These are phyloP conservation scores for Colletotrichum sp. DNA, from an alignment of 2,329 filamentous ascomycete genomes.

Conservation along the genomic window DNA sequence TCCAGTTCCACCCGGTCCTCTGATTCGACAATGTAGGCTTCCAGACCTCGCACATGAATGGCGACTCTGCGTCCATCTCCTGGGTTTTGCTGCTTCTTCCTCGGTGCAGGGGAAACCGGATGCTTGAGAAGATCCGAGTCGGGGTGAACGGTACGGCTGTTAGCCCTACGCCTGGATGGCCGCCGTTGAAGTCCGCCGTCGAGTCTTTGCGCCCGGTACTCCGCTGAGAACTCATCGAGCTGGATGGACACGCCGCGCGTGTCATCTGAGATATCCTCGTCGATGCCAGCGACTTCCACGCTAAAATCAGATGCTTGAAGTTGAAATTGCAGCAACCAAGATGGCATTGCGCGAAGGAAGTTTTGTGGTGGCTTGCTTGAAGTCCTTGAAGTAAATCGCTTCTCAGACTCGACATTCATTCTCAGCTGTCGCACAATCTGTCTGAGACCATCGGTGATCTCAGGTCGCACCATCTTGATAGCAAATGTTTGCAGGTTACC, in stretches of 20 bases:
- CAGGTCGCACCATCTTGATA: constrained; percentile 86
- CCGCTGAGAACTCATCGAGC: constrained; percentile 83
- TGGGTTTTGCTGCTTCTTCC: constrained; percentile 58
- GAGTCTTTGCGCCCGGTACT: constrained; percentile 84
- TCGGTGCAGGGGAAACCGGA: constrained; percentile 49
- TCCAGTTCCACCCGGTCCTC: constrained; percentile 84
- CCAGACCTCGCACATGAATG: constrained; percentile 81
- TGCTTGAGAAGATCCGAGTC: constrained; percentile 68
- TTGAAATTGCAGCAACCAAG: constrained; percentile 84
- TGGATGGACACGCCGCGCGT: constrained; percentile 85
- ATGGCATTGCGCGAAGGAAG: constrained; percentile 78
- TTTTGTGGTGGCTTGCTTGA: constrained; percentile 59
- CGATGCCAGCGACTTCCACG: constrained; percentile 87
- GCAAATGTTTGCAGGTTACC: constrained; percentile 87
- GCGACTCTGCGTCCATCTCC: constrained; percentile 83
- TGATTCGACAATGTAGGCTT: constrained; percentile 89
- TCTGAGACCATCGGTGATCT: constrained; percentile 90
- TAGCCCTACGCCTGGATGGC: constrained; percentile 70
- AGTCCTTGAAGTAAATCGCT: constrained; percentile 52
- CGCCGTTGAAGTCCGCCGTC: constrained; percentile 64
- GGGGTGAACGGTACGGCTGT: constrained; percentile 73
- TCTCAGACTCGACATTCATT: constrained; percentile 70
- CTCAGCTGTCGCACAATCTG: constrained; percentile 89
- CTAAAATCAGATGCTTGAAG: constrained; percentile 90
- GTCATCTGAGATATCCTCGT: constrained; percentile 80